phyloP scores from a whole-genome alignment of 192 early-diverging fungal species.

The Chytriomyces confervae region DNA sequence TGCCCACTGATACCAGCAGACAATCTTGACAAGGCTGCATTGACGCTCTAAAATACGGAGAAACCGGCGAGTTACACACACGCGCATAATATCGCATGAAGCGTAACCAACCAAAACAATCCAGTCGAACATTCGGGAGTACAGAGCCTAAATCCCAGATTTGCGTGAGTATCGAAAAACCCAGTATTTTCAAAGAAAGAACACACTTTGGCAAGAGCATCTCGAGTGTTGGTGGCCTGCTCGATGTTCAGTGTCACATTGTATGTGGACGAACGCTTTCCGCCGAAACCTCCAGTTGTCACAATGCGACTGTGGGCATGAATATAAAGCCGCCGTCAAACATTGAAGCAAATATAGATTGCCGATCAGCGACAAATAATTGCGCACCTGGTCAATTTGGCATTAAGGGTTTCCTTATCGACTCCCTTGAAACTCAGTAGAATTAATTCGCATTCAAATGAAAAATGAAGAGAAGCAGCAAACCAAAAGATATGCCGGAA shows the following conservation, averaged over 20 bases:
- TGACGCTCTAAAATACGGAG: constrained; percentile 63
- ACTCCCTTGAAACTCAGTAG: constrained; percentile 44
- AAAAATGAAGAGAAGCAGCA: constrained; percentile 13
- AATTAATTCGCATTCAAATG: not conserved
- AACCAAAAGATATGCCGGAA: constrained; percentile 59
- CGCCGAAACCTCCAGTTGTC: constrained; percentile 58
- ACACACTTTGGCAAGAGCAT: constrained; percentile 89
- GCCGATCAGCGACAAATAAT: not conserved
- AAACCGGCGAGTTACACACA: not conserved
- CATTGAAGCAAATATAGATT: not conserved
- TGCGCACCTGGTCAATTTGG: constrained; percentile 50
- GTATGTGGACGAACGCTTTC: constrained; percentile 56
- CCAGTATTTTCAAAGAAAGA: not conserved
- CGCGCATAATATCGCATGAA: not conserved
- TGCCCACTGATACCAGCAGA: constrained; percentile 54
- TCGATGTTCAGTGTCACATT: constrained; percentile 87
- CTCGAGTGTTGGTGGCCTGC: constrained; percentile 87
- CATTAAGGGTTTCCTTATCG: constrained; percentile 43
- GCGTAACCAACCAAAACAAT: constrained; percentile 68
- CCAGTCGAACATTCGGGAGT: constrained; percentile 97
- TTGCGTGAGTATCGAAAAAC: not conserved
- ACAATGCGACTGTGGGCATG: constrained; percentile 43
- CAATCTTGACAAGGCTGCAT: constrained; percentile 73
- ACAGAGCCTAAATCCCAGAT: constrained; percentile 55
- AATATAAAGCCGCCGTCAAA: not conserved